phyloP scores from a whole-genome alignment of 495 filamentous ascomycete species.

The Pyronema domesticum region DNA sequence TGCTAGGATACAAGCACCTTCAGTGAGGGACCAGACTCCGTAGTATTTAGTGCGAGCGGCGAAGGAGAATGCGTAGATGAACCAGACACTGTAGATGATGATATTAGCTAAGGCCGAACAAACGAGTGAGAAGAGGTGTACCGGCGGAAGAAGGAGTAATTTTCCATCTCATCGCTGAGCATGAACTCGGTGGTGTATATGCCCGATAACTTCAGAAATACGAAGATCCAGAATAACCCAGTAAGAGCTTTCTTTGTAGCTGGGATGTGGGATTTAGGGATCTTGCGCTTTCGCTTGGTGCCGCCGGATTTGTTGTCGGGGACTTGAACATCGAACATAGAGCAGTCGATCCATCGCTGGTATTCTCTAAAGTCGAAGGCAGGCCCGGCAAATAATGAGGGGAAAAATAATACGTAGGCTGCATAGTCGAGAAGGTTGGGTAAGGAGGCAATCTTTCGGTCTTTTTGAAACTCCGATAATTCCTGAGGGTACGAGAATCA shows the following conservation, averaged over 20 bases:
- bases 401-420: slow-evolving; percentile 89
- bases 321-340: slow-evolving; percentile 76
- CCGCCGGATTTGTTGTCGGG: slow-evolving; percentile 26
- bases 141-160: slow-evolving; percentile 49
- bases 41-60: slow-evolving; percentile 81
- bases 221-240: slow-evolving; percentile 61
- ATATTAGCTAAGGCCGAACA: background rate
- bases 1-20: slow-evolving; percentile 85
- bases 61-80: slow-evolving; percentile 66
- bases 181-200: slow-evolving; percentile 44
- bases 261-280: slow-evolving; percentile 76
- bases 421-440: slow-evolving; percentile 62
- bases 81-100: slow-evolving; percentile 27
- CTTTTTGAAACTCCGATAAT: slow-evolving; percentile 71
- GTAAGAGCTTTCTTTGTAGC: slow-evolving; percentile 56
- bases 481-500: slow-evolving; percentile 25
- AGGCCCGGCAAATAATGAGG: slow-evolving; percentile 68
- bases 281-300: slow-evolving; percentile 83
- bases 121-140: slow-evolving; percentile 22
- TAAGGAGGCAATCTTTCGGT: slow-evolving; percentile 54
- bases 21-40: slow-evolving; percentile 81
- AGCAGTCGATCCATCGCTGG: slow-evolving; percentile 75
- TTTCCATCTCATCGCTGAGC: slow-evolving; percentile 42
- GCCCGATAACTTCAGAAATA: slow-evolving; percentile 57
- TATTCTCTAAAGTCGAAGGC: slow-evolving; percentile 92